Conservation (phyloP, 2,329 filamentous ascomycete genomes). For the Penicillium sp. region DNA sequence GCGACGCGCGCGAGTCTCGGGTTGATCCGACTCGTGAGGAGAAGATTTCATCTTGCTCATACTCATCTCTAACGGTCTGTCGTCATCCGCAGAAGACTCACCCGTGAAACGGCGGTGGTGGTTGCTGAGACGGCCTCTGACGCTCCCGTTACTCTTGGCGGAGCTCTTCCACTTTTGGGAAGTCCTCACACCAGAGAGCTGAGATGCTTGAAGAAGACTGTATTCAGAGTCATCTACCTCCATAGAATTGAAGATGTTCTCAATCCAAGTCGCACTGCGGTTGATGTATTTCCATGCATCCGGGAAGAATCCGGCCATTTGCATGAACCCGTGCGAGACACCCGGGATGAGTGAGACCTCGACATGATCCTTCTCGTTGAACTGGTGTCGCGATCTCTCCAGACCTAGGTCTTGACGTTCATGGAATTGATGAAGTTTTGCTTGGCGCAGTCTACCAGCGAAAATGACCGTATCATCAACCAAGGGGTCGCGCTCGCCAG, state of each 20-base stretch:
- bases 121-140: slow-evolving; percentile 29
- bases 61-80: slow-evolving; percentile 77
- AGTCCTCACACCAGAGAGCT: neutral
- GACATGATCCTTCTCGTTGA: slow-evolving; percentile 71
- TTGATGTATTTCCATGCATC: slow-evolving; percentile 87
- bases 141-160: slow-evolving; percentile 3
- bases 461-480: slow-evolving; percentile 98
- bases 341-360: slow-evolving; percentile 85
- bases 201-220: slow-evolving; percentile 13
- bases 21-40: slow-evolving; percentile 24
- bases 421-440: slow-evolving; percentile 61
- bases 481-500: slow-evolving; percentile 89
- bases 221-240: slow-evolving; percentile 22
- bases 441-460: slow-evolving; percentile 79
- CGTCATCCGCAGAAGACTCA: slow-evolving; percentile 75
- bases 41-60: slow-evolving; percentile 45
- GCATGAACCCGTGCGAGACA: slow-evolving; percentile 89
- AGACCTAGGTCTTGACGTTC: slow-evolving; percentile 58
- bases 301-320: slow-evolving; percentile 84
- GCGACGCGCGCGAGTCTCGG: slow-evolving; percentile 9
- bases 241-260: slow-evolving; percentile 61
- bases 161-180: slow-evolving; percentile 1
- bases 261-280: slow-evolving; percentile 76
- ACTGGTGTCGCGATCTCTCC: slow-evolving; percentile 54
- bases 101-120: slow-evolving; percentile 48